A percentile compares a stretch with the other conserved stretches of the same genome.
phyloP scores from a whole-genome alignment of 345 rosid species.

The Rubroshorea leprosula region DNA sequence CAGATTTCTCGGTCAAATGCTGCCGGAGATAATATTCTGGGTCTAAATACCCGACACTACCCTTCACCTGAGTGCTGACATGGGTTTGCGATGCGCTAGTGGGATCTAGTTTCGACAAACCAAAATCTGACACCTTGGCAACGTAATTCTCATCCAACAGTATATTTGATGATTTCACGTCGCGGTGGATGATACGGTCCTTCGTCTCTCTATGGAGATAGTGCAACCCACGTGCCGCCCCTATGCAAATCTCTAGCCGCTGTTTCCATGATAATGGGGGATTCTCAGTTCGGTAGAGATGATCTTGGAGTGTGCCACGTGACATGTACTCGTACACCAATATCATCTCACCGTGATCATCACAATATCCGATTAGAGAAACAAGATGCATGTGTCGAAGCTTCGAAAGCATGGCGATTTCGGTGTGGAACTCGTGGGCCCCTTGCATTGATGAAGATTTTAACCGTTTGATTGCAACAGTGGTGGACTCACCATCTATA shows the following conservation, averaged over 20 bases:
- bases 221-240: constrained; percentile 28
- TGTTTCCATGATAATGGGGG: constrained; percentile 27
- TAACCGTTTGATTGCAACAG: constrained; percentile 45
- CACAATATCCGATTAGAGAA: constrained; percentile 50
- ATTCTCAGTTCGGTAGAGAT: constrained; percentile 23
- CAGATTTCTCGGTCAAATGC: constrained; percentile 28
- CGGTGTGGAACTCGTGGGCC: constrained; percentile 43
- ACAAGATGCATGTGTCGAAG: constrained; percentile 46
- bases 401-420: constrained; percentile 44
- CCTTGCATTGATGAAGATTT: constrained; percentile 48
- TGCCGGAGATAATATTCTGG: constrained; percentile 25
- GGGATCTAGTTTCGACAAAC: constrained; percentile 24
- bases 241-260: constrained; percentile 26
- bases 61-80: constrained; percentile 27
- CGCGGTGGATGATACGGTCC: constrained; percentile 19
- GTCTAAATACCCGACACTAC: constrained; percentile 28
- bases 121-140: constrained; percentile 29
- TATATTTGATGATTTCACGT: constrained; percentile 11
- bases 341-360: constrained; percentile 45
- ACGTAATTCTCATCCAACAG: constrained; percentile 14
- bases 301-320: constrained; percentile 23
- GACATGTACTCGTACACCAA: constrained; percentile 36
- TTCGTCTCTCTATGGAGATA: constrained; percentile 25
- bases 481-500: constrained; percentile 34
- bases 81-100: constrained; percentile 3